Conservation (phyloP, 1,284 basidiomycete species). For the Tilletia setariae region DNA sequence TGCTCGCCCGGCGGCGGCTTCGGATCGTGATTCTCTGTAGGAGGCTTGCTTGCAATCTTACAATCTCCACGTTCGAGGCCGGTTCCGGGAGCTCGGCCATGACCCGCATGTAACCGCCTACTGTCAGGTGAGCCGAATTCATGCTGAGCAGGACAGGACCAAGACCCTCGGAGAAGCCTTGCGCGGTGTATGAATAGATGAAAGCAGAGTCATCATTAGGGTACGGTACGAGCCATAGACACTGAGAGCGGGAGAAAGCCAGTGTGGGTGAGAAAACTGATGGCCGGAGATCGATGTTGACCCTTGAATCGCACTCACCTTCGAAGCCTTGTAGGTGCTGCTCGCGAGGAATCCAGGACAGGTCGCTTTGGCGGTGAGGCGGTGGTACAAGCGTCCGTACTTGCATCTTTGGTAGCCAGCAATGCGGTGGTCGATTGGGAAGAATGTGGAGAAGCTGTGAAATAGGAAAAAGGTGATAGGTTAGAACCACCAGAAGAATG, state of each 20-base stretch:
- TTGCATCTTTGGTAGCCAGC: slow-evolving; percentile 37
- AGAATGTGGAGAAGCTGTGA: not conserved
- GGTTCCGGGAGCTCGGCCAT: slow-evolving; percentile 1
- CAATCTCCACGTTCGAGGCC: not conserved
- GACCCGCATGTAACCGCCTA: slow-evolving; percentile 3
- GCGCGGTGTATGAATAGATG: slow-evolving; percentile 5
- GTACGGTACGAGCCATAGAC: slow-evolving; percentile 8
- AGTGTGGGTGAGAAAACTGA: not conserved
- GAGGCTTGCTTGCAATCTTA: not conserved
- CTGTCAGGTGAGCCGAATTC: slow-evolving; percentile 3
- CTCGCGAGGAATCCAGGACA: slow-evolving; percentile 29
- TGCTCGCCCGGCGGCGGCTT: not conserved
- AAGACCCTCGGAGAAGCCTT: slow-evolving; percentile 15
- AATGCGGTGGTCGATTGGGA: slow-evolving; percentile 33
- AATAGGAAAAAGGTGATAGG: not conserved
- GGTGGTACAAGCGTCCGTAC: slow-evolving; percentile 33
- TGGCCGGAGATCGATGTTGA: too few species aligned
- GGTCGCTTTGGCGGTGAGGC: slow-evolving; percentile 32
- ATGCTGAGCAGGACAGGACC: slow-evolving; percentile 6
- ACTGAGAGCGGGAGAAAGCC: not conserved
- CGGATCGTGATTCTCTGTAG: slow-evolving; percentile 3
- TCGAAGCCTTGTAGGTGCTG: not conserved
- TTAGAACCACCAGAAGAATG: too few species aligned
- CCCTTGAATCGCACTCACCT: not conserved
- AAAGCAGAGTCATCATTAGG: slow-evolving; percentile 5